phyloP scores from a whole-genome alignment of 164 flowering plant genomes.

The Buxus sempervirens region DNA sequence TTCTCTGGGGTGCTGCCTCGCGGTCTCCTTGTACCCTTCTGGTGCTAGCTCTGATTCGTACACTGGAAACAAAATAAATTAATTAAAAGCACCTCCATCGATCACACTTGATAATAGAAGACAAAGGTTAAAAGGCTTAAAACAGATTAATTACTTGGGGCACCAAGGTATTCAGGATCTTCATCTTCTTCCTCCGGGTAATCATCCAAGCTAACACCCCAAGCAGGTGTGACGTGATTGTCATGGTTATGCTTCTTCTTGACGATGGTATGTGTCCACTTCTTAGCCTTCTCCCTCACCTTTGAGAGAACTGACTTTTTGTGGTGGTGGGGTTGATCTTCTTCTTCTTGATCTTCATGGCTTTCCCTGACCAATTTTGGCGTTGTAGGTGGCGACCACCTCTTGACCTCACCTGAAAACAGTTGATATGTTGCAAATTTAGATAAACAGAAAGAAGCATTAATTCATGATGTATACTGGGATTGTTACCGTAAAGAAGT shows the following conservation, averaged over 20 bases:
- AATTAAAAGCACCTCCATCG: neutral
- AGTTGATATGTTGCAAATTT: too few species aligned
- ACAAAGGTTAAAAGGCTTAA: neutral
- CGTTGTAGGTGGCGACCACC: slow-evolving; percentile 23
- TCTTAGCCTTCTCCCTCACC: slow-evolving; percentile 72
- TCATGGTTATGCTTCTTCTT: slow-evolving; percentile 45
- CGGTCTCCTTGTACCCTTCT: slow-evolving; percentile 34
- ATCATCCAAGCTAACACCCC: slow-evolving; percentile 55
- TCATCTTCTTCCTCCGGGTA: slow-evolving; percentile 34
- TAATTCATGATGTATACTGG: too few species aligned
- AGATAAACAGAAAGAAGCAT: too few species aligned
- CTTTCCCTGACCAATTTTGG: slow-evolving; percentile 23
- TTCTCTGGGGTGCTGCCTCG: slow-evolving; percentile 47
- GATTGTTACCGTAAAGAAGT: too few species aligned
- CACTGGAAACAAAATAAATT: slow-evolving; percentile 55
- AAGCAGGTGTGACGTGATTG: slow-evolving; percentile 33
- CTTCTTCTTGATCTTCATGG: slow-evolving; percentile 32
- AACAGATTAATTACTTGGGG: neutral
- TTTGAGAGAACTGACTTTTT: slow-evolving; percentile 68
- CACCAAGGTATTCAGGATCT: slow-evolving; percentile 25
- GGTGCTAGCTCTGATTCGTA: slow-evolving; percentile 76
- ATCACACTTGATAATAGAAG: too few species aligned
- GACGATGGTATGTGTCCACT: slow-evolving; percentile 35
- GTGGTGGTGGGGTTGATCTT: slow-evolving; percentile 27
- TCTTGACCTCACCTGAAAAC: slow-evolving; percentile 20